Conservation (phyloP, 805 yeast genomes). For the Metschnikowia gelsemii region DNA sequence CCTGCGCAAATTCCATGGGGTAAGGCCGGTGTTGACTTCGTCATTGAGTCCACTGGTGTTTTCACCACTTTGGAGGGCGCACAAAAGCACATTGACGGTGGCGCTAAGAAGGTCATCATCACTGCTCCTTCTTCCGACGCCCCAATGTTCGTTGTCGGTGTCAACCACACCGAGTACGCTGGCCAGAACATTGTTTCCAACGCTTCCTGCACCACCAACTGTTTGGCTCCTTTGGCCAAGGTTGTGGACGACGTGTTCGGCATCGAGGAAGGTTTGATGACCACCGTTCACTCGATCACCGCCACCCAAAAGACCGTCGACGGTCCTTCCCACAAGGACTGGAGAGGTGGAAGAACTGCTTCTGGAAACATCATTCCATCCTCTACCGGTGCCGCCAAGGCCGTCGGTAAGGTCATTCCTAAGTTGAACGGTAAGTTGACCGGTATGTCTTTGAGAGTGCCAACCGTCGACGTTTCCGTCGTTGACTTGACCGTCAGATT, state of each 20-base stretch:
- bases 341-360: conserved; percentile 99
- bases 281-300: conserved; percentile 94
- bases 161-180: conserved; percentile 75
- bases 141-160: conserved; percentile 94
- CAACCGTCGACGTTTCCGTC: conserved; percentile 90
- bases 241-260: conserved; percentile 83
- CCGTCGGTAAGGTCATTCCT: conserved; percentile 94
- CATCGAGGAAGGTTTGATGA: conserved; percentile 90
- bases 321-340: conserved; percentile 96
- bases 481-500: conserved; percentile 89
- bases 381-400: conserved; percentile 97
- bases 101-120: conserved; percentile 93
- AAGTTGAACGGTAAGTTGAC: conserved; percentile 89
- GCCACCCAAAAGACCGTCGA: conserved; percentile 96
- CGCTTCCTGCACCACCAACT: conserved; percentile 95
- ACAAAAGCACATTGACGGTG: conserved; percentile 79
- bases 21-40: conserved; percentile 74
- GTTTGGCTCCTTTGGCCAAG: conserved; percentile 93
- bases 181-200: conserved; percentile 79
- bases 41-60: conserved; percentile 93
- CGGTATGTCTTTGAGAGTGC: conserved; percentile 92
- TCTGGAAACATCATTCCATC: conserved; percentile 94
- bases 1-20: conserved; percentile 91
- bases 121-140: conserved; percentile 94
- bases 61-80: conserved; percentile 83